Evolutionary conservation across 768 basidiomycete species (phyloP), one percentile per base, ranked within the genome.

Genomic region (Tylopilus plumbeoviolaceoides): DNA sequence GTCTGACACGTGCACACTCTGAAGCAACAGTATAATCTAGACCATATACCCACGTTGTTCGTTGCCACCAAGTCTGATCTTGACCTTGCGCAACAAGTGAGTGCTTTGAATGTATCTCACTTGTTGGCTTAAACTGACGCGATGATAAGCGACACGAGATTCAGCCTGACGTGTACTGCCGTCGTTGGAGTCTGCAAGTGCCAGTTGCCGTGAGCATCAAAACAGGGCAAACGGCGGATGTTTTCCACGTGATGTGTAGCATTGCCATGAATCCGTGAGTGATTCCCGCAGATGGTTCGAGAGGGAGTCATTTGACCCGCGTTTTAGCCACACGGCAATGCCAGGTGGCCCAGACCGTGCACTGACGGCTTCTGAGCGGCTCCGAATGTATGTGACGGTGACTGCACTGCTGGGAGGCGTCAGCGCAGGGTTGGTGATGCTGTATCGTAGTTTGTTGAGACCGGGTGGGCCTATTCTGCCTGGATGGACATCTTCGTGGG

Each of bases 31-130:
- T 95, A 98, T 68, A 92, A 83, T 59, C 75, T 97, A 28, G 93
- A 98, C 67, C 89, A 92, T 68, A 91, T 98, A 67, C 95, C 95
- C 23, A 94, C 91, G 11, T 73, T 98, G 35, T 98, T 98, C 68
- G 94, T 99, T 23, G 95, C 95, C n/a, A 98, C 95, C 36, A 99
- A 99, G 73, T 95, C 93, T 7, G 95, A 99, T 69, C 81, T 97
- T 25, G 95, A 99, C 70, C 84, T 99, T 46, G 95, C 95, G 11
- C 82, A 95, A 60, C 95, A 97, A 81, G 91, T 88, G 52, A 56
- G 77, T 51, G 25, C 23, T 44, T 50, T 36, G 28, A 43, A 43
- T 43, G 54, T 50, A 35, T 20, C 10, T 40, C 18, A 35, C 41
- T 25, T 49, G 18, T 39, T 31, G 44, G 28, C 11, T 31, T n/a